phyloP scores from a whole-genome alignment of 148 eudicot genomes.

The Diospyros kaki region DNA sequence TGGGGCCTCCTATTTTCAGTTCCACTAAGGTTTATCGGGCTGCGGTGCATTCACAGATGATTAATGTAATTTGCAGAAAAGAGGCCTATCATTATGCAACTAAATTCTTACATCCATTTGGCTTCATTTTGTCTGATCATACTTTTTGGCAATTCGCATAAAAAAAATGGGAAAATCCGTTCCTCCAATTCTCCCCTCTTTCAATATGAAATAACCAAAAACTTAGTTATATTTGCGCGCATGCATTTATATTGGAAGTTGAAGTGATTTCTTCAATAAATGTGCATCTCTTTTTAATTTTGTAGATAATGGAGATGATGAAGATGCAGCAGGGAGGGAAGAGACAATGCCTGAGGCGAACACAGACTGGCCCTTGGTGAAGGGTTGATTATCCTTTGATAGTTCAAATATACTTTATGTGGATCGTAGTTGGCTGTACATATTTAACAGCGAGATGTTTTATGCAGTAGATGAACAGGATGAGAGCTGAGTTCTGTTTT shows the following conservation, averaged over 20 bases:
- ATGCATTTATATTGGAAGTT: too few relatives aligned
- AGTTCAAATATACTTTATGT: not conserved
- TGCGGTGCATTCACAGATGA: too few relatives aligned
- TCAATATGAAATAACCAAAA: too few relatives aligned
- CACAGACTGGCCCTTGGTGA: conserved; percentile 89
- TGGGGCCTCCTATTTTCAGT: too few relatives aligned
- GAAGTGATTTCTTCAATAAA: too few relatives aligned
- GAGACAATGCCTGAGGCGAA: conserved; percentile 62
- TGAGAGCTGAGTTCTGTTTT: conserved; percentile 7
- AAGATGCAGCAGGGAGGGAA: conserved; percentile 47
- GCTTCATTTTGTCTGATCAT: too few relatives aligned
- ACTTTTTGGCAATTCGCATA: not conserved
- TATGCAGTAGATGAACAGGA: conserved; percentile 14
- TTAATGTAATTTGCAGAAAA: not conserved
- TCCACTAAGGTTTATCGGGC: too few relatives aligned
- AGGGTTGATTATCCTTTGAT: conserved; percentile 15
- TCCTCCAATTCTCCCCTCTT: too few relatives aligned
- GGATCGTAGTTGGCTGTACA: conserved; percentile 32
- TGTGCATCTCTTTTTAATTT: not conserved
- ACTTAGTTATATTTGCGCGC: too few relatives aligned
- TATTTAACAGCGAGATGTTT: conserved; percentile 26
- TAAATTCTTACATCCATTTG: not conserved
- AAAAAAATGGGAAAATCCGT: not conserved
- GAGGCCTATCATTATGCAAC: not conserved
- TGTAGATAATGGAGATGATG: conserved; percentile 66